Evolutionary conservation across 2,329 filamentous ascomycete species (phyloP), one percentile per base, ranked within the genome.

Genomic region (Penicillium sp.): DNA sequence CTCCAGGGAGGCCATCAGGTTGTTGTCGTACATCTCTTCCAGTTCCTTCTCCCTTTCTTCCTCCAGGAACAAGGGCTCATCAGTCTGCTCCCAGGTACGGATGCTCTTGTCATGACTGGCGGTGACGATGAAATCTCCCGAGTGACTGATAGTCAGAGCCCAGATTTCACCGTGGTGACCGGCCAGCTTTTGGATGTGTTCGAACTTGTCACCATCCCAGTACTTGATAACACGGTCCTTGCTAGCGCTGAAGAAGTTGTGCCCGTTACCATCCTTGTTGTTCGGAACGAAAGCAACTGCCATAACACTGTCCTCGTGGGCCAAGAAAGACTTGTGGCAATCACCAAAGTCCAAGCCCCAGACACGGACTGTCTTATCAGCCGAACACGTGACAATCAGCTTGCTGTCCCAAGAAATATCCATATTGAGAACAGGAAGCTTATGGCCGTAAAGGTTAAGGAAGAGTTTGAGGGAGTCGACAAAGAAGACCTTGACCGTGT

Each of bases 281-380:
- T 93, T 87, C 1, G 89, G 88, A 33, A 97, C 83, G 65, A 98
- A 98, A 6, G 80, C 81, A 24, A 98, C 90, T 57, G 94, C 85
- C 71, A 98, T 84, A 57, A 98, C 93, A 69, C 85, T 93, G 79
- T 98, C 94, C 63, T 95, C 86, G 69, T 98, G 94, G 2, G 88
- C 93, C 67, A 97, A 90, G 59, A 98, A 84, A 2, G 93, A 88
- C 71, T 93, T 95, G 76, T 98, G 94, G 65, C 93, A 97, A 66
- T 98, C 93, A 60, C 93, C 93, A 72, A 98, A 98, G 69, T 98
- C 94, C 43, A 98, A 78, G 45, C 93, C 93, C 93, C 93, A 98
- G 51, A 98, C 82, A 54, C 93, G 83, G 43, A 97, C 84, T 61
- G 95, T 97, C 74, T 98, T 98, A 72, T 98, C 93, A n/a, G 94